Evolutionary conservation across 257 asterid genomes (phyloP).

Genomic region (Henckelia pumila): DNA sequence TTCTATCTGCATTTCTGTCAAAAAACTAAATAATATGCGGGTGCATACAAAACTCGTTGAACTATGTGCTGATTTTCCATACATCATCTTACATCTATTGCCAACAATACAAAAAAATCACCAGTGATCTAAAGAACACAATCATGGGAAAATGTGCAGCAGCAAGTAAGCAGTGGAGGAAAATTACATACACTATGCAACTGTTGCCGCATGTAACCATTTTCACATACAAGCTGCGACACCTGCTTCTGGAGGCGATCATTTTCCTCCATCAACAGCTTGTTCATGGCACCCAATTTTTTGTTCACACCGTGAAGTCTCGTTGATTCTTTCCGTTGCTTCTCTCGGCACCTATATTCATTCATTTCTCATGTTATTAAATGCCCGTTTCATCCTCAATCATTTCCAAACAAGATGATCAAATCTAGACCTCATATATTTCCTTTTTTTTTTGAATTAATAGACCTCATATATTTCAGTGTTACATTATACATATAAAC

Average conservation of each 20-base stretch:
- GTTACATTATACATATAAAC: conserved; percentile 7
- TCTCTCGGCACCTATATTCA: conserved; percentile 78
- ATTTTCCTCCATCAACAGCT: conserved; percentile 91
- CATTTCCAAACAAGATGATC: not conserved
- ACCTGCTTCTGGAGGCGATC: conserved; percentile 95
- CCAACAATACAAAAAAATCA: not conserved
- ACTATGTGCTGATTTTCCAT: not conserved
- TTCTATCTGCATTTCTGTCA: not conserved
- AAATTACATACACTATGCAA: conserved; percentile 63
- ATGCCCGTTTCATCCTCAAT: not conserved
- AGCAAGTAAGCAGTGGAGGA: conserved; percentile 9
- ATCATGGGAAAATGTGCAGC: not conserved
- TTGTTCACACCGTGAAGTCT: conserved; percentile 83
- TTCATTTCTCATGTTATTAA: not conserved
- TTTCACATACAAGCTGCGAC: conserved; percentile 86
- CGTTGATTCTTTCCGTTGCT: conserved; percentile 80
- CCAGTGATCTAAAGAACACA: not conserved
- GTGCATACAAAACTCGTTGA: not conserved
- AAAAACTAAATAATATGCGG: not conserved
- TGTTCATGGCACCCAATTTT: conserved; percentile 81
- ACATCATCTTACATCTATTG: not conserved
- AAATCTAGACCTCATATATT: not conserved
- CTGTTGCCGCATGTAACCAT: conserved; percentile 81
- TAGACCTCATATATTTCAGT: not conserved
- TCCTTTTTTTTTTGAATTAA: too few species aligned